Conservation (phyloP, 306 rosid species). For the Gastrolobium villosum region DNA sequence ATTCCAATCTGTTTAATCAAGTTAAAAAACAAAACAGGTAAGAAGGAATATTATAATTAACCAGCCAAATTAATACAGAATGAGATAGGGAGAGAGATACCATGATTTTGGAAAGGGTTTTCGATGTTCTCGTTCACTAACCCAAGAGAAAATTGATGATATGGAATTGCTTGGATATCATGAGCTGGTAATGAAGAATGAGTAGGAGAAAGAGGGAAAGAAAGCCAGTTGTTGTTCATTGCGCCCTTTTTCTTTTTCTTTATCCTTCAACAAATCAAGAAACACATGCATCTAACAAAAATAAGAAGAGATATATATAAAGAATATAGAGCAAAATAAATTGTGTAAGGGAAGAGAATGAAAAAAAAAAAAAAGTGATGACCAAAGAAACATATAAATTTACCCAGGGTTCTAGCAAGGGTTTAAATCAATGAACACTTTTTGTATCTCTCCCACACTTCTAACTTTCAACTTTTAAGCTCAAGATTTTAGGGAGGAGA, state of each 20-base stretch:
- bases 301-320: background rate
- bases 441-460: constrained; percentile 36
- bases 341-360: background rate
- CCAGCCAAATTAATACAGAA: background rate
- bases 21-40: background rate
- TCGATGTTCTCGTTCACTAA: constrained; percentile 79
- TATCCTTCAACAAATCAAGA: constrained; percentile 46
- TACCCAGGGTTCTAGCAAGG: constrained; percentile 38
- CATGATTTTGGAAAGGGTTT: constrained; percentile 86
- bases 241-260: constrained; percentile 52
- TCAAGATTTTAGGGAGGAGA: constrained; percentile 46
- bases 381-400: constrained; percentile 27
- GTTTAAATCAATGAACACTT: constrained; percentile 50
- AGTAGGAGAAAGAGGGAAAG: constrained; percentile 91
- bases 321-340: background rate
- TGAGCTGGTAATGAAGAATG: constrained; percentile 80
- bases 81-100: constrained; percentile 44
- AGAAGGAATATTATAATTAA: background rate
- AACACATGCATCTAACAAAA: constrained; percentile 54
- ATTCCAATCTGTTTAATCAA: constrained; percentile 76
- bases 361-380: background rate
- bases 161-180: constrained; percentile 70
- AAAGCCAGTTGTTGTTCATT: constrained; percentile 97
- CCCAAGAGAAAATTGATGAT: constrained; percentile 91
- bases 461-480: constrained; percentile 26